Percentiles rank a stretch among this genome's conserved stretches.
Evolutionary conservation across 805 yeast genomes (phyloP).

Genomic region (Candida piceae): DNA sequence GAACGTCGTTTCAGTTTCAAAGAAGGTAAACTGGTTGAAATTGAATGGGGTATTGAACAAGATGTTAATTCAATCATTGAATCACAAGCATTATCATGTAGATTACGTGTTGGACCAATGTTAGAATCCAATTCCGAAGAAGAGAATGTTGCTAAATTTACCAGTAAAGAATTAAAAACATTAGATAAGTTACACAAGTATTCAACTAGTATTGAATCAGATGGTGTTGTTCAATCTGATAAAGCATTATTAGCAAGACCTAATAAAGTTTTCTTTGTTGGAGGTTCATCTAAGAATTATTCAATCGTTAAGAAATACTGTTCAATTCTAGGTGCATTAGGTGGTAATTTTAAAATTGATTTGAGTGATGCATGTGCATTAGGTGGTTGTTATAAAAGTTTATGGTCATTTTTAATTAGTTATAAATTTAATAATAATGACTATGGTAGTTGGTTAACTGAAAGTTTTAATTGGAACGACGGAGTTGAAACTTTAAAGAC

Average conservation of each 20-base stretch:
- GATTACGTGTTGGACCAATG: conserved; percentile 76
- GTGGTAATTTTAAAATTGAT: conserved; percentile 67
- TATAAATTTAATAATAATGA: conserved; percentile 13
- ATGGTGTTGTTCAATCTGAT: conserved; percentile 42
- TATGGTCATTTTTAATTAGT: conserved; percentile 55
- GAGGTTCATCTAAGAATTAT: conserved; percentile 75
- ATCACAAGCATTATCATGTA: conserved; percentile 80
- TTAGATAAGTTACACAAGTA: conserved; percentile 15
- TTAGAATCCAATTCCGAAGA: conserved; percentile 34
- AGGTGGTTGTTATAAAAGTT: conserved; percentile 85
- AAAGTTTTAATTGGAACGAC: conserved; percentile 44
- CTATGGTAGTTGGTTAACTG: conserved; percentile 43
- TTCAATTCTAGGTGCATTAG: conserved; percentile 58
- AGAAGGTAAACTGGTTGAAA: conserved; percentile 25
- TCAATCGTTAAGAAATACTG: conserved; percentile 68
- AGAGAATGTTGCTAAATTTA: background rate
- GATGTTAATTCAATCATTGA: conserved; percentile 80
- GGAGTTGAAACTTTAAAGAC: conserved; percentile 36
- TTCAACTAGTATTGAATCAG: conserved; percentile 40
- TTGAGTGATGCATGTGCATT: conserved; percentile 87
- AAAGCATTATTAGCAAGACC: conserved; percentile 52
- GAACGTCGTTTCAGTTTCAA: conserved; percentile 42
- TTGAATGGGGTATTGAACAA: conserved; percentile 44
- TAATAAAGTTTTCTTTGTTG: conserved; percentile 71
- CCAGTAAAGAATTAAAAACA: conserved; percentile 16